Evolutionary conservation across 345 rosid species (phyloP), one percentile per base, ranked within the genome.

Genomic region (Aquilaria malaccensis): DNA sequence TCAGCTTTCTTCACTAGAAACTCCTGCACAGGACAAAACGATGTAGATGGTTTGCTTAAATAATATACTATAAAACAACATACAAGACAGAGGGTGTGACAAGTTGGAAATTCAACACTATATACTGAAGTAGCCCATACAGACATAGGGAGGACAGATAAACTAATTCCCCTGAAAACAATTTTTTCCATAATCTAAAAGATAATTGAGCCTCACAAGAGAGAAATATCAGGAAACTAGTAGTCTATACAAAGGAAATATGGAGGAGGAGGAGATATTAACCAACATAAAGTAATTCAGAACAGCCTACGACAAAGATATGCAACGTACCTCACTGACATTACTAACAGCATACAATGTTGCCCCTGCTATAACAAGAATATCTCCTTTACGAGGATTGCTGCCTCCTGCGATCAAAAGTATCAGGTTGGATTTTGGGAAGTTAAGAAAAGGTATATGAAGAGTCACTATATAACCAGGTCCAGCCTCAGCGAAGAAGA

Each of bases 1-100:
- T 85, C 76, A 49, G 93, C 89, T 74, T 77, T 94, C 80, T 86
- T 86, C 70, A 94, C 97, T 59, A 90, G 77, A 70, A 73, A 86
- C 71, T 84, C 94, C 94, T 86, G 81, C 73, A 72, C 66, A 30
- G 13, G 37, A 70, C 30, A 63, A 30, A 73, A 45, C 22, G 22
- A 22, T 22, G 22, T 22, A 51, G 30, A 13, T 37, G 43, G 43
- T 37, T 37, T 4, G 43, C 43, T 37, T 37, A 9, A 37, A 37
- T 0, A 9, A 37, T 9, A 37, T 37, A 52, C 29, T 13, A 10
- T n/a, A 22, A 22, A 5, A 37, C 5, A 37, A 37, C 43, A 37
- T 37, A 9, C 43, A 37, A 9, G 43, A 37, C 7, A 37, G 43
- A 37, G 43, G 43, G 43, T 3, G 5, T 37, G 43, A 37, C 7